phyloP scores from a whole-genome alignment of 2,329 filamentous ascomycete species.

The Ophiostoma sp. region DNA sequence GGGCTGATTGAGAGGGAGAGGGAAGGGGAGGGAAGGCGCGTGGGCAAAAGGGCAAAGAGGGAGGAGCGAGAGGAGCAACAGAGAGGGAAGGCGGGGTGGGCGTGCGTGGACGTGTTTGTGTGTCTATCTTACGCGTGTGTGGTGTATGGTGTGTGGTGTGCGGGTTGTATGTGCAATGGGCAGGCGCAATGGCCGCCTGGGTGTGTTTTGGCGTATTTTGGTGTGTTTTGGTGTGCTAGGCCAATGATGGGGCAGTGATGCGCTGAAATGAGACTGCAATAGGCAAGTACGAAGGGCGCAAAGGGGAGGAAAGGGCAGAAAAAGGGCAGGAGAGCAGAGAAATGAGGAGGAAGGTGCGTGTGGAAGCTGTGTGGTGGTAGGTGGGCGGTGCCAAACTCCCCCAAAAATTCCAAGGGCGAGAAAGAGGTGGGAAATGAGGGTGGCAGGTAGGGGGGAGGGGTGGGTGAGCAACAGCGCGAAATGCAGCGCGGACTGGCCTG shows the following conservation, averaged over 20 bases:
- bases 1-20: slow-evolving; percentile 55
- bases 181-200: slow-evolving; percentile 26
- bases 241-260: neutral
- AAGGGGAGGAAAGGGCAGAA: neutral
- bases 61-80: slow-evolving; percentile 24
- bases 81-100: slow-evolving; percentile 24
- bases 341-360: slow-evolving; percentile 18
- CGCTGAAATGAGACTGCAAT: neutral
- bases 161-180: neutral
- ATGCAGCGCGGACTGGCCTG: slow-evolving; percentile 26
- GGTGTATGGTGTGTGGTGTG: slow-evolving; percentile 14
- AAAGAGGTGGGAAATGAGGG: slow-evolving; percentile 23
- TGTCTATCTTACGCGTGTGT: slow-evolving; percentile 16
- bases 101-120: slow-evolving; percentile 30
- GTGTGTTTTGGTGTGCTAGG: slow-evolving; percentile 17
- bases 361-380: slow-evolving; percentile 28
- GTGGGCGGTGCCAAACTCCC: slow-evolving; percentile 33
- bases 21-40: neutral
- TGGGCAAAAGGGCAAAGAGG: neutral
- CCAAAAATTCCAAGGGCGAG: slow-evolving; percentile 26
- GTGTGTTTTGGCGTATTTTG: slow-evolving; percentile 1
- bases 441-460: slow-evolving; percentile 25
- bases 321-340: slow-evolving; percentile 1
- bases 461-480: slow-evolving; percentile 20
- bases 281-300: slow-evolving; percentile 8